Evolutionary conservation across 441 rosid genomes (phyloP), one percentile per base, ranked within the genome.

Genomic region (Eutrema salsugineum): DNA sequence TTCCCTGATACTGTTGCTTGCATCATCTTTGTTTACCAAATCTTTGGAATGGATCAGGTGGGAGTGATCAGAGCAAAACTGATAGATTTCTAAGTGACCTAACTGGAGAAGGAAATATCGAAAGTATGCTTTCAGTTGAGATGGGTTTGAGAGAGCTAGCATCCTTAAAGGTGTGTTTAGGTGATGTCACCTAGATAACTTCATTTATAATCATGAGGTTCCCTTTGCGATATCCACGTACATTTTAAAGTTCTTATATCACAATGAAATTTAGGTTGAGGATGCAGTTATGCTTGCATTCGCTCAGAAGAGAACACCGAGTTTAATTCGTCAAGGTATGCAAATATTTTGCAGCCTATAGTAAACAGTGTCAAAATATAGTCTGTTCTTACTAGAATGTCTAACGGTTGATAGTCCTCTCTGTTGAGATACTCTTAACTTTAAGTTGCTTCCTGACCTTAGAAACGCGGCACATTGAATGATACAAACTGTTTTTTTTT

Each of bases 71-170:
- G 81, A 81, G 78, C 71, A 85, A 87, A 78, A 64, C 73, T 68
- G 75, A 48, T 40, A 87, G 86, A 55, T 91, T 85, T 77, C 62
- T 88, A 79, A 88, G 83, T 82, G 95, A 88, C 76, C 77, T 93
- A 66, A 83, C 88, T 0, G 94, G 97, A 80, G 99, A 96, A 84
- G 98, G 98, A 78, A 91, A 89, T 84, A 91, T 96, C 16, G 99
- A 96, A 85, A 91, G 91, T 77, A 89, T 92, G 93, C 96, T 92
- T 70, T 88, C 93, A 48, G 98, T 94, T 72, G 98, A 94, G 85
- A 90, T 89, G 89, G 98, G 96, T 73, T 78, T 96, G 81, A 81
- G 90, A 78, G 97, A 96, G 77, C 79, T 93, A 83, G 89, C 96
- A 10, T 86, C 93, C 69, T 79, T 96, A 53, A 96, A 96, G 97